phyloP scores from a whole-genome alignment of 805 yeast genomes.

The Saccharomycopsis fodiens region DNA sequence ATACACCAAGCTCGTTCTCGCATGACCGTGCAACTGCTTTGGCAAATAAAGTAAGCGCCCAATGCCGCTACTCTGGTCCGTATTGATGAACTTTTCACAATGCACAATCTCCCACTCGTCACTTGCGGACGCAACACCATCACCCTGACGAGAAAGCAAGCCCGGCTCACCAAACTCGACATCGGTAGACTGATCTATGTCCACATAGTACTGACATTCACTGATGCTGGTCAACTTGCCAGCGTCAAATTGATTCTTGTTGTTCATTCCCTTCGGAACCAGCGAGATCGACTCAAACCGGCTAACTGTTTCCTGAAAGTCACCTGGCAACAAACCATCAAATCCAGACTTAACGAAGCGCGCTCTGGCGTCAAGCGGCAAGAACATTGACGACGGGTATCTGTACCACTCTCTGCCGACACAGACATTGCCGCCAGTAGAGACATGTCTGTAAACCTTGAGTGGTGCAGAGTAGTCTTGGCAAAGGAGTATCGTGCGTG shows the following conservation, averaged over 20 bases:
- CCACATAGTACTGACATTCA: constrained; percentile 65
- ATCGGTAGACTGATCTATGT: constrained; percentile 46
- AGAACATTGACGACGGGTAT: constrained; percentile 80
- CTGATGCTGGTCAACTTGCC: constrained; percentile 43
- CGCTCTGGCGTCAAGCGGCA: constrained; percentile 56
- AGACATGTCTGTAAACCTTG: constrained; percentile 41
- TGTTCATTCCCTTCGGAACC: constrained; percentile 65
- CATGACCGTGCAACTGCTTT: constrained; percentile 22
- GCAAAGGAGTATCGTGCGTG: constrained; percentile 54
- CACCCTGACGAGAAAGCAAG: constrained; percentile 15
- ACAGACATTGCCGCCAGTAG: constrained; percentile 50
- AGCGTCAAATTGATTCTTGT: constrained; percentile 57
- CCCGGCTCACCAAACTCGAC: constrained; percentile 34
- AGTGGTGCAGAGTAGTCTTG: constrained; percentile 72
- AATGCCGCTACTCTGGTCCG: constrained; percentile 44
- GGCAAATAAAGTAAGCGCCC: constrained; percentile 52
- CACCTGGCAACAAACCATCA: constrained; percentile 84
- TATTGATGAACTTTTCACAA: constrained; percentile 47
- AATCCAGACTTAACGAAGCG: constrained; percentile 71
- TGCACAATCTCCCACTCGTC: constrained; percentile 40
- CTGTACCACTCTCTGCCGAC: constrained; percentile 96
- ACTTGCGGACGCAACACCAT: constrained; percentile 8
- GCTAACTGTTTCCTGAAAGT: constrained; percentile 46
- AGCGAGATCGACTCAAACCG: constrained; percentile 33
- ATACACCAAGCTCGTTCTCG: constrained; percentile 34